Evolutionary conservation across 768 basidiomycete species (phyloP), one percentile per base, ranked within the genome.

Genomic region (Wakefieldia striispora): DNA sequence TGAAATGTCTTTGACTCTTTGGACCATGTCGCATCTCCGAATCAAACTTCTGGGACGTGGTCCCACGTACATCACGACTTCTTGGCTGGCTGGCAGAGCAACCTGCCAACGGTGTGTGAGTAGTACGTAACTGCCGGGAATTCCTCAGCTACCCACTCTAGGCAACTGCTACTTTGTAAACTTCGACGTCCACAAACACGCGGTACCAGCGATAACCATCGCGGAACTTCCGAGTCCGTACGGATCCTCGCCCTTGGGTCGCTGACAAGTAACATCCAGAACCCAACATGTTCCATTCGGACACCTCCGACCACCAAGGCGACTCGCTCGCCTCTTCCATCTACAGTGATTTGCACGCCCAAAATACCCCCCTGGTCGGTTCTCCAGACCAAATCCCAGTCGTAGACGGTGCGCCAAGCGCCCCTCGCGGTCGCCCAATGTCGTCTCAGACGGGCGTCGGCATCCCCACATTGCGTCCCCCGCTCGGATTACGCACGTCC

Each of bases 281-380:
- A 43, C n/a, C 21, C 39, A 13, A 29, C 45, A 60, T 63, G 58
- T 52, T 53, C 19, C 27, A 21, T 48, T 31, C 36, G 62, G 92
- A 90, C 52, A 79, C 78, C 59, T 76, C 93, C 69, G 84, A 83
- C 71, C 88, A 92, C 72, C 95, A 88, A 66, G 83, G 90, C 62
- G 84, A 90, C 75, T 87, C 94, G 59, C 91, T 91, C 64, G 86
- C 93, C 69, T 88, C 95, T 67, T 59, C 65, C 23, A 26, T 53
- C 43, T 36, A 36, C 44, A 45, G 56, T n/a, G 47, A 55, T 50
- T 41, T 48, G 9, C 24, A 41, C 40, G 17, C 43, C 43, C 20
- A 34, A 8, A 9, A 19, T 23, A 20, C 47, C 14, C 43, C 51
- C 9, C 49, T 59, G 27, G 52, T 67, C 43, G 66, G 60, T 26